Conservation (phyloP, 768 basidiomycete species). For the Lactarius pseudohatsudake region DNA sequence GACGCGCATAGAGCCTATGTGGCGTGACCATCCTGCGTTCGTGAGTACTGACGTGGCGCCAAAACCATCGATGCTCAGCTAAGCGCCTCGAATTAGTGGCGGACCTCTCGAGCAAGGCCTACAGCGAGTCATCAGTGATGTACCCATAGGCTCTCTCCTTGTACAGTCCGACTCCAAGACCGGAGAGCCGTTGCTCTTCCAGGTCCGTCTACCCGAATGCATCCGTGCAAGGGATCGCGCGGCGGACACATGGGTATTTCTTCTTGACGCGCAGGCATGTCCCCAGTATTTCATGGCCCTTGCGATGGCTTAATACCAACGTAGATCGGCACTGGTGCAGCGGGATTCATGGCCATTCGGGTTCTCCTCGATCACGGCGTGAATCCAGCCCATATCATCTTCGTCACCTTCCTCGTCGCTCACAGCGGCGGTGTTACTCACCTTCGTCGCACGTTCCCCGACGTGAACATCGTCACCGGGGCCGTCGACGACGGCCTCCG, state of each 20-base stretch:
- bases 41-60: conserved; percentile 43
- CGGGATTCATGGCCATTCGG: conserved; percentile 93
- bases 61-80: background rate
- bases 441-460: conserved; percentile 80
- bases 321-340: conserved; percentile 91
- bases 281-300: background rate
- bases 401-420: conserved; percentile 86
- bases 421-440: conserved; percentile 76
- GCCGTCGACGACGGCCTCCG: conserved; percentile 76
- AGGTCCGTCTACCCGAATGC: conserved; percentile 73
- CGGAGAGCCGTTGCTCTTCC: conserved; percentile 86
- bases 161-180: conserved; percentile 84
- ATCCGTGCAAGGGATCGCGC: conserved; percentile 68
- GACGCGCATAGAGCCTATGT: conserved; percentile 58
- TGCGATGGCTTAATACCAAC: background rate
- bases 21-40: conserved; percentile 90
- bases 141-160: conserved; percentile 82
- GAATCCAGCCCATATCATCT: conserved; percentile 78
- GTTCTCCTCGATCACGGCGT: conserved; percentile 93
- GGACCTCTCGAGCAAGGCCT: conserved; percentile 91
- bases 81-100: conserved; percentile 50
- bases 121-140: conserved; percentile 82
- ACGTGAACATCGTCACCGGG: conserved; percentile 80
- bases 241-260: conserved; percentile 72
- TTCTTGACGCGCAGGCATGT: conserved; percentile 83